Evolutionary conservation across 805 yeast genomes (phyloP).

Genomic region (Pichia phayaonensis): DNA sequence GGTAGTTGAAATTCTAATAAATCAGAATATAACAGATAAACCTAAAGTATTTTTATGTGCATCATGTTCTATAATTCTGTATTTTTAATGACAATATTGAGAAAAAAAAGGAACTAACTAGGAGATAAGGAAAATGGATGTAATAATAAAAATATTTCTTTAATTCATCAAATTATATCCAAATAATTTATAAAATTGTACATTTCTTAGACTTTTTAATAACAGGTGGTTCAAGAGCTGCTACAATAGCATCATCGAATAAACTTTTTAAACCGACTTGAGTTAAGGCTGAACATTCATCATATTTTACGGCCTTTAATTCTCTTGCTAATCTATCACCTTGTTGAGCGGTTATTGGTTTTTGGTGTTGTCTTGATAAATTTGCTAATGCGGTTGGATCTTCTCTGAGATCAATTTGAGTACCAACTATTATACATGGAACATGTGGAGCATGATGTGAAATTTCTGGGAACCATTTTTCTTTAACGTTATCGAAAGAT

Average conservation of each 20-base stretch:
- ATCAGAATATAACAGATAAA: neutral
- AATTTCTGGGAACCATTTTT: constrained; percentile 98
- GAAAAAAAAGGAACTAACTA: neutral
- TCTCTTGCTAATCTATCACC: constrained; percentile 94
- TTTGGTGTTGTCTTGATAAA: constrained; percentile 81
- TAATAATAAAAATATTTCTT: neutral
- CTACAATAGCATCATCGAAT: constrained; percentile 98
- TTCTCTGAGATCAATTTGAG: constrained; percentile 90
- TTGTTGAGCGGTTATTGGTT: constrained; percentile 76
- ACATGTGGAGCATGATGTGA: constrained; percentile 94
- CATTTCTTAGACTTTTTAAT: constrained; percentile 77
- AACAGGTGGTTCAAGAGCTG: constrained; percentile 95
- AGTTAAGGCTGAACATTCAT: constrained; percentile 95
- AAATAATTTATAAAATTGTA: constrained; percentile 54
- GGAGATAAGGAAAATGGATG: neutral
- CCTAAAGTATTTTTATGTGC: neutral
- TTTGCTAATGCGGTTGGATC: constrained; percentile 88
- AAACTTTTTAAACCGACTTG: constrained; percentile 96
- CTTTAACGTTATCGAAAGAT: constrained; percentile 93
- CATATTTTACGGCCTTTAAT: constrained; percentile 90
- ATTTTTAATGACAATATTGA: neutral
- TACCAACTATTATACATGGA: constrained; percentile 94
- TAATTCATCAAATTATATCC: neutral
- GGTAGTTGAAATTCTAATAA: neutral
- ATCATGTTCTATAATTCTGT: neutral